These are phyloP conservation scores for Mortierella alpina DNA, from an alignment of 192 early-diverging fungal genomes.

Conservation along the genomic window DNA sequence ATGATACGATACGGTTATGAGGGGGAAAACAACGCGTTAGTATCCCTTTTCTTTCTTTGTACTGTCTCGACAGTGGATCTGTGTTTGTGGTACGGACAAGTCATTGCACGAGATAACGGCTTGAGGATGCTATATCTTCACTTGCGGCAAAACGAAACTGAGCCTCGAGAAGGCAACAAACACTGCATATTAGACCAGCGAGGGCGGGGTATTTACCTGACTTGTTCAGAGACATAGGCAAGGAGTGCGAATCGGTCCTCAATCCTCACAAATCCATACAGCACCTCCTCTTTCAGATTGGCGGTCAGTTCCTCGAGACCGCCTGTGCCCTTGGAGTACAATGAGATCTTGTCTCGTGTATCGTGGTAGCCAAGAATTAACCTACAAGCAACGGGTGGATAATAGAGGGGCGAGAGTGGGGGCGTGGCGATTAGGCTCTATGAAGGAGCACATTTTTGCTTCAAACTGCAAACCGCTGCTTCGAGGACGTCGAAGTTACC, in stretches of 20 bases:
- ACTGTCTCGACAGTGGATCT: no score
- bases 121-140: no score
- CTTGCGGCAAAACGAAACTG: no score
- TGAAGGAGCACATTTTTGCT: neutral
- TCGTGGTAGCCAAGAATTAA: slow-evolving; percentile 73
- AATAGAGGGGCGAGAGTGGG: neutral
- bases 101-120: no score
- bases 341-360: slow-evolving; percentile 71
- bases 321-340: slow-evolving; percentile 64
- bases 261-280: slow-evolving; percentile 69
- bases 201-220: slow-evolving; percentile 54
- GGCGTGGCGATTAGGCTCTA: neutral
- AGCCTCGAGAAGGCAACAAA: no score
- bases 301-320: slow-evolving; percentile 66
- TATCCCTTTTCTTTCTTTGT: no score
- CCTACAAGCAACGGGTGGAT: slow-evolving; percentile 41
- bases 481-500: slow-evolving; percentile 46
- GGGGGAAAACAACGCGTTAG: neutral
- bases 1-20: neutral
- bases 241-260: slow-evolving; percentile 67
- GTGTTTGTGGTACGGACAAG: no score
- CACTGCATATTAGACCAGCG: no score
- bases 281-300: slow-evolving; percentile 66
- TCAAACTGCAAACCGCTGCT: neutral
- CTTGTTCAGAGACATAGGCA: slow-evolving; percentile 70